These are phyloP conservation scores for Aureobasidium mangrovei DNA, from an alignment of 2,329 filamentous ascomycete species.

Conservation along the genomic window DNA sequence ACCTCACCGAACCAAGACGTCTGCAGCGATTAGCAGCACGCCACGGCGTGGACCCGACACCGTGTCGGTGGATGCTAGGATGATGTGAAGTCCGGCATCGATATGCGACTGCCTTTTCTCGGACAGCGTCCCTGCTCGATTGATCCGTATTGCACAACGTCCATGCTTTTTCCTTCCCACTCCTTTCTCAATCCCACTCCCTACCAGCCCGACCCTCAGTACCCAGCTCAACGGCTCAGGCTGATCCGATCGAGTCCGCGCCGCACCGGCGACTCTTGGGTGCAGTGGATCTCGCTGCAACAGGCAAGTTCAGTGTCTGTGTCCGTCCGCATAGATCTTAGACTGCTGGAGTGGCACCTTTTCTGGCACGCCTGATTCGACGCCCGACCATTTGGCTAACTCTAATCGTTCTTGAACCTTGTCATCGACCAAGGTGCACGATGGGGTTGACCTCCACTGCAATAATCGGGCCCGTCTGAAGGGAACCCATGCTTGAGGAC, in stretches of 20 bases:
- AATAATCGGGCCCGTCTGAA: background rate
- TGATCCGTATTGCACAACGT: conserved; percentile 5
- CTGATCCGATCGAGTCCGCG: conserved; percentile 11
- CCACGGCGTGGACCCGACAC: conserved; percentile 10
- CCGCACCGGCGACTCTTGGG: conserved; percentile 10
- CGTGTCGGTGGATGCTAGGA: conserved; percentile 11
- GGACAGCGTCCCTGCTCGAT: conserved; percentile 8
- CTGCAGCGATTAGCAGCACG: conserved; percentile 8
- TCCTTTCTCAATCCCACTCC: background rate
- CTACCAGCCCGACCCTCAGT: background rate
- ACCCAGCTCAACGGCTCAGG: conserved; percentile 12
- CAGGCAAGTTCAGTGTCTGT: conserved; percentile 9
- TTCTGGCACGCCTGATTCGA: conserved; percentile 6
- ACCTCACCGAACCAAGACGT: conserved; percentile 7
- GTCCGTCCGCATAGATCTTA: conserved; percentile 2
- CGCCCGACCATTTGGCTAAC: conserved; percentile 11
- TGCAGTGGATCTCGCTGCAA: conserved; percentile 8
- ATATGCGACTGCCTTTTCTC: conserved; percentile 10
- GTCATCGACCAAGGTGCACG: background rate
- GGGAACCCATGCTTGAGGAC: background rate
- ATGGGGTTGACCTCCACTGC: background rate
- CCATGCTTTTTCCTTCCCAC: conserved; percentile 8
- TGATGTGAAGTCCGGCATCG: conserved; percentile 8
- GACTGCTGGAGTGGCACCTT: conserved; percentile 6
- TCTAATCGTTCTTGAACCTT: conserved; percentile 4